Evolutionary conservation across 1,284 basidiomycete species (phyloP).

Genomic region (Hemileia vastatrix): DNA sequence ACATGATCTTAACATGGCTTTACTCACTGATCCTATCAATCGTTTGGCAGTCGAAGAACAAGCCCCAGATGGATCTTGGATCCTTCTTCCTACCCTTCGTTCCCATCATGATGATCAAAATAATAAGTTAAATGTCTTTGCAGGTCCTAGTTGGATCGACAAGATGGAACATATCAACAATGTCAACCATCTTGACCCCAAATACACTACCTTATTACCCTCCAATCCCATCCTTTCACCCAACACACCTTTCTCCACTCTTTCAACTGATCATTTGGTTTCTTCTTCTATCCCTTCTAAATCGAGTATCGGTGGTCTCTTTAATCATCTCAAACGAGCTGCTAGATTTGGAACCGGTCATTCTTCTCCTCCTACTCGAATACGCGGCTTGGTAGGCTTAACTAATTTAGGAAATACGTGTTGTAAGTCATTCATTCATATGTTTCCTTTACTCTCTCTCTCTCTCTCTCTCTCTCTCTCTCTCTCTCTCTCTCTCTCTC

Average conservation of each 20-base stretch:
- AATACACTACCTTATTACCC: too few relatives aligned
- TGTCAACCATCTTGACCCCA: slow-evolving; percentile 14
- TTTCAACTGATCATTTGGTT: neutral
- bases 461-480: too few relatives aligned
- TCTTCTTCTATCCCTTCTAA: neutral
- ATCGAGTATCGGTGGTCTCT: neutral
- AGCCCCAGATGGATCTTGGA: neutral
- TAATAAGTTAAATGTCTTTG: neutral
- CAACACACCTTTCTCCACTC: neutral
- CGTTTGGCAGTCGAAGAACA: slow-evolving; percentile 22
- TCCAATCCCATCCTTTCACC: too few relatives aligned
- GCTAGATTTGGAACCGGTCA: neutral
- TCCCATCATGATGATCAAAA: neutral
- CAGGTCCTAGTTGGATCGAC: neutral
- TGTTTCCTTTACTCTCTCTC: too few relatives aligned
- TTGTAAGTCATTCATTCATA: slow-evolving; percentile 23
- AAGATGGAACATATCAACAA: slow-evolving; percentile 19
- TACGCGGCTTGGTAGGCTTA: slow-evolving; percentile 67
- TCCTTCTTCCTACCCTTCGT: slow-evolving; percentile 9
- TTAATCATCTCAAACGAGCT: neutral
- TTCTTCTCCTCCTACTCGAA: slow-evolving; percentile 1
- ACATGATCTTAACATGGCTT: slow-evolving; percentile 12
- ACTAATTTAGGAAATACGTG: slow-evolving; percentile 63
- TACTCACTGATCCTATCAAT: slow-evolving; percentile 14
- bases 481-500: too few relatives aligned